Conservation (phyloP, 257 asterid species). For the Gentiana dahurica region DNA sequence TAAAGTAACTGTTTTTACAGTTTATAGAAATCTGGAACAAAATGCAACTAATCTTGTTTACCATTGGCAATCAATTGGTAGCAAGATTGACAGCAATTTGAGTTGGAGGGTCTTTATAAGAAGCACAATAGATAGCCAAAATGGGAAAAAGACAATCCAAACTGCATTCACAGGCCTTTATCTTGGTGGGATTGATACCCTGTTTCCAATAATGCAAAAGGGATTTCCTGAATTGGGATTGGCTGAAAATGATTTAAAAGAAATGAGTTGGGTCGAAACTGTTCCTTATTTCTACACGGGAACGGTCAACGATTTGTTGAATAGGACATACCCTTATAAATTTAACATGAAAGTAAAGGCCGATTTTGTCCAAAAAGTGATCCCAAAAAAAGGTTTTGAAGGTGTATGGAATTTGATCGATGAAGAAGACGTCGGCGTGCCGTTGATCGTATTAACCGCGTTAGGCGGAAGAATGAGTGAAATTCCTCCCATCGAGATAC, state of each 20-base stretch:
- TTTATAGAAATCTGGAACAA: not conserved
- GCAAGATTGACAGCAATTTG: not conserved
- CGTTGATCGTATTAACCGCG: slow-evolving; percentile 11
- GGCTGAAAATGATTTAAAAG: not conserved
- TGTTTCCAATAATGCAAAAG: not conserved
- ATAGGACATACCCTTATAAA: slow-evolving; percentile 14
- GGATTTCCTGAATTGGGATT: not conserved
- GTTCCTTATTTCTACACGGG: not conserved
- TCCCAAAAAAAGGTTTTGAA: slow-evolving; percentile 8
- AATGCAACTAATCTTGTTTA: not conserved
- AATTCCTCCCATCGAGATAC: slow-evolving; percentile 8
- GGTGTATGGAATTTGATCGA: slow-evolving; percentile 13
- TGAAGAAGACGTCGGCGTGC: slow-evolving; percentile 13
- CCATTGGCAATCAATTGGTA: not conserved
- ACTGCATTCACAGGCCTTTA: not conserved
- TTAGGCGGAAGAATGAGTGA: slow-evolving; percentile 22
- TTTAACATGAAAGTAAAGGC: slow-evolving; percentile 16
- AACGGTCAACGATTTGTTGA: slow-evolving; percentile 8
- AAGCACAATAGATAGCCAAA: not conserved
- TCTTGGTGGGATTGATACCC: not conserved
- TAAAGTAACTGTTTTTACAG: not conserved
- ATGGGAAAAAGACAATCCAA: not conserved
- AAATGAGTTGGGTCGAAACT: slow-evolving; percentile 1
- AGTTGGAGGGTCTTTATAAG: not conserved
- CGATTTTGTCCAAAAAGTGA: slow-evolving; percentile 14